Base-by-base conservation (phyloP, 2,329 filamentous ascomycete genomes). In the Colletotrichum higginsianum region DNA sequence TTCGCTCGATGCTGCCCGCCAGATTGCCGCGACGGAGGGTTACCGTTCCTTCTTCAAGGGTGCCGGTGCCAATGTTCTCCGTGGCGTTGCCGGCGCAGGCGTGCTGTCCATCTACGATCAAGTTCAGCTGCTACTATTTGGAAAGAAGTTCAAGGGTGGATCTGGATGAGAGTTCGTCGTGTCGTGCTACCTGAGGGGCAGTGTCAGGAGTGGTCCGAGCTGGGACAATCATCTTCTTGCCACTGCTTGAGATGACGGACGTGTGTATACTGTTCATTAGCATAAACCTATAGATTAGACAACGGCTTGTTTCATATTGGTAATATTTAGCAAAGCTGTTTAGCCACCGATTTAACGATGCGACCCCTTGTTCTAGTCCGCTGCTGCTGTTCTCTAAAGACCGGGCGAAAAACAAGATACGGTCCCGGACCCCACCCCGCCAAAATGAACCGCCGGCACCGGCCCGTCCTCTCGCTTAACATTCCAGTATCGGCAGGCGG, bases 21-120 rank as follows among this genome's bases (percentile, higher is more conserved):
- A 98, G 92, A 99, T 99, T 84, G 86, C 98, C 82, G 95, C 95
- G 89, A 94, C 93, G 88, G 96, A 98, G 91, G 96, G 96, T 91
- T 89, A 97, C 88, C 93, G 91, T 89, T 99, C 96, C 82, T 96
- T 99, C 87, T 99, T 99, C 95, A 98, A 98, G 94, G 96, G 96
- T 95, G 96, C 96, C 85, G 96, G 96, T 94, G 96, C 96, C 92
- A 99, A 99, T 94, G 99, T 99, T 12, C 30, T 38, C 15, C 42
- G 42, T 16, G 15, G 42, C 0, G 18, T 46, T 46, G 42, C 42
- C 15, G 42, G 42, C 6, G 15, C 42, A 46, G 42, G 42, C 42
- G 15, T 46, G 12, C 15, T 46, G 15, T 46, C 42, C 15, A 18
- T 46, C 3, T 46, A 18, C 42, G 42, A 46, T 46, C 15, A 46